A percentile compares a stretch with the other conserved stretches of the same genome.
These are phyloP conservation scores for Suillus sp. DNA, from an alignment of 768 basidiomycete genomes.

Conservation along the genomic window DNA sequence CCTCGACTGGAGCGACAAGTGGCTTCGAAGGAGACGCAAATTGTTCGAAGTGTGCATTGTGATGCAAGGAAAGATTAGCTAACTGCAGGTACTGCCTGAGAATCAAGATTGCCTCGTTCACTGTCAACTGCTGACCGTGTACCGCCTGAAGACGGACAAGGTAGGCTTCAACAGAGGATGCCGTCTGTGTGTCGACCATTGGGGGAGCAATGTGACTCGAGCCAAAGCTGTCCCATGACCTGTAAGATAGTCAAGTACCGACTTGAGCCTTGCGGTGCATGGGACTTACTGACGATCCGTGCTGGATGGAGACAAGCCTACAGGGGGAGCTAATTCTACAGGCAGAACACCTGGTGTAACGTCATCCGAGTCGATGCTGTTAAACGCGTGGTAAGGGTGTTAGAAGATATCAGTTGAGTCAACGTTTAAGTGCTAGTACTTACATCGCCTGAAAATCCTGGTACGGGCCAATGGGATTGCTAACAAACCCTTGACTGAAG, in stretches of 20 bases:
- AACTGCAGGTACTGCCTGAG: not conserved
- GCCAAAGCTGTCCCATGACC: not conserved
- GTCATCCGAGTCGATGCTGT: not conserved
- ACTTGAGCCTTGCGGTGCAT: not conserved
- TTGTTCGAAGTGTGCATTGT: not conserved
- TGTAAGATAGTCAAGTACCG: not conserved
- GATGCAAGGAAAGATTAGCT: not conserved
- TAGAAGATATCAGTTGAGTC: not conserved
- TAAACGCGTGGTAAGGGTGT: not conserved
- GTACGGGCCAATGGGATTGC: not conserved
- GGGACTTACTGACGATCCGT: not conserved
- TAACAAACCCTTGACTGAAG: not conserved
- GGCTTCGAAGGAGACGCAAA: not conserved
- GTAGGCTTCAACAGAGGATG: constrained; percentile 2
- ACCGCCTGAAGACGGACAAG: not conserved
- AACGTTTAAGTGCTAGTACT: not conserved
- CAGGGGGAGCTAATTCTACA: not conserved
- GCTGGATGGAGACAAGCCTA: not conserved
- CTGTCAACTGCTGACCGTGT: not conserved
- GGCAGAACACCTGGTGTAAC: not conserved
- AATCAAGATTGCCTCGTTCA: constrained; percentile 4
- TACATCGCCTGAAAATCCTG: not conserved
- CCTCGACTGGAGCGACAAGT: not conserved
- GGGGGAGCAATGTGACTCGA: not conserved
- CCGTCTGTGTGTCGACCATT: not conserved